Percentiles rank a stretch among this genome's conserved stretches.
phyloP scores from a whole-genome alignment of 306 rosid genomes.

The Benincasa hispida region DNA sequence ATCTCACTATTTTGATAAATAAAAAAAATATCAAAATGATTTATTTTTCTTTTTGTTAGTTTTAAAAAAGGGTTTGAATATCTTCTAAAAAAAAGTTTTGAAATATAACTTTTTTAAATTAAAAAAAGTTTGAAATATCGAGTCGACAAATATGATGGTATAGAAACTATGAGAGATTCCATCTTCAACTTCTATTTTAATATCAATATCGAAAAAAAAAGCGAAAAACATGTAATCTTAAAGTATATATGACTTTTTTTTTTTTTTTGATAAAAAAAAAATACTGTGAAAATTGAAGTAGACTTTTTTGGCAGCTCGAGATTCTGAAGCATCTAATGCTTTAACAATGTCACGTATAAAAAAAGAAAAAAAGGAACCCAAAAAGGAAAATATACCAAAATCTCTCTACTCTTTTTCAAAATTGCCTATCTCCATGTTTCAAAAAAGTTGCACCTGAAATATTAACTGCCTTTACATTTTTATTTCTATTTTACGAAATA shows the following conservation, averaged over 20 bases:
- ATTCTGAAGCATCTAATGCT: neutral
- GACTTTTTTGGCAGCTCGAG: neutral
- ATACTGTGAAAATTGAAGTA: neutral
- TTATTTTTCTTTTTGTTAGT: too few species aligned
- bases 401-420: neutral
- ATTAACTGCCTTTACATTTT: neutral
- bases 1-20: too few species aligned
- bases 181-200: neutral
- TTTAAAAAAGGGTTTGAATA: too few species aligned
- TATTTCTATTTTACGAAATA: neutral
- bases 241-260: neutral
- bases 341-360: neutral
- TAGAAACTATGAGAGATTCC: neutral
- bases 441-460: neutral
- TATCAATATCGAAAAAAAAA: neutral
- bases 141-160: neutral
- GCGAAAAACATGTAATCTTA: neutral
- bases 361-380: neutral
- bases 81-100: too few species aligned
- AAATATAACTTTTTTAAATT: too few species aligned
- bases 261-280: neutral
- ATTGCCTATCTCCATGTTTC: neutral
- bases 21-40: too few species aligned
- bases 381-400: slow-evolving; percentile 3
- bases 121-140: neutral